Evolutionary conservation across 139 green algal species (phyloP), one percentile per base, ranked within the genome.

Genomic region (Picochlorum sp.): DNA sequence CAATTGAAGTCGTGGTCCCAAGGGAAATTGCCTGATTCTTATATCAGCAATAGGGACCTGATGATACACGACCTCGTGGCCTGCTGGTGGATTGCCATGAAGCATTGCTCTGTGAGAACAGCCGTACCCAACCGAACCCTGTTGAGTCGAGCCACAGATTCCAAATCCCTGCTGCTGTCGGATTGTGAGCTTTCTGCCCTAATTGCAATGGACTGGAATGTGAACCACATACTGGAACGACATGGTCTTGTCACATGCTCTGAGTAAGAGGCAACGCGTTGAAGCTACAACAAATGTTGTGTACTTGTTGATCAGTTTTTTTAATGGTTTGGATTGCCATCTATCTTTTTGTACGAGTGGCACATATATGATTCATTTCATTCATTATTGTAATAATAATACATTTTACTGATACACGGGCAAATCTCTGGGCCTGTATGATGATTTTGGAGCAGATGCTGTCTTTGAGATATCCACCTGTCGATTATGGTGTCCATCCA

Each of bases 351-450:
- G 8, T 41, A 41, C 34, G 34, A 41, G 34, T 41, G 34, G 34
- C 34, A 11, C 34, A 9, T 41, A 41, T 14, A 41, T 41, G 9
- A 41, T 41, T 41, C 34, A 11, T 13, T 41, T 41, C 34, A 41
- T 41, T 41, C 34, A 41, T 41, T 41, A 11, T 41, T 41, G 34
- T 65, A 50, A 23, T 57, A 65, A 65, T 51, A 50, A 26, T 57
- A 65, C 18, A 26, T 57, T 18, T 24, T n/a, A 66, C 64, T 44
- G 68, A 47, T 86, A 91, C 21, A 91, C 64, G 2, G 85, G 85
- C 67, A 92, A 38, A 68, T 92, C 85, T 8, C 70, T 59, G 0
- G 85, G 85, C 4, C 82, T 66, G 59, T 78, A 83, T 47, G 79
- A 69, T 5, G 59, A 45, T 2, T 56, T 55, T 15, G 60, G 65